Evolutionary conservation across 163 green algal species (phyloP).

Genomic region (Trebouxiophyceae sp.): DNA sequence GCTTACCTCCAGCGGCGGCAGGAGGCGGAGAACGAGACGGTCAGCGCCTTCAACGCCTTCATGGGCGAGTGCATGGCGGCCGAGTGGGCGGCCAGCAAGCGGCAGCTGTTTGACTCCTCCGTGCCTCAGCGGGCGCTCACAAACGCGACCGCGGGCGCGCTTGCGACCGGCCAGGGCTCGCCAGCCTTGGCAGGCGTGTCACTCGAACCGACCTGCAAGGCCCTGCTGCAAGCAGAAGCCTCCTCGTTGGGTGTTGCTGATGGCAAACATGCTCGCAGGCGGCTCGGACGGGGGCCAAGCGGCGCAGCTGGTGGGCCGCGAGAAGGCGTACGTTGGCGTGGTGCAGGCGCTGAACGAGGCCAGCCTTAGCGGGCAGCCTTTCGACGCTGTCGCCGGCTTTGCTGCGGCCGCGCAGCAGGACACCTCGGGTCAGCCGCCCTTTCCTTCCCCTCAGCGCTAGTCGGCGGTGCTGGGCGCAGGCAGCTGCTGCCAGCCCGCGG

Average conservation of each 20-base stretch:
- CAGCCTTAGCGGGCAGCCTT: constrained; percentile 7
- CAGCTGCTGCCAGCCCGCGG: too few relatives aligned
- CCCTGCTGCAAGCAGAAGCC: too few relatives aligned
- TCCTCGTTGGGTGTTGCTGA: too few relatives aligned
- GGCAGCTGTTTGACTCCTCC: constrained; percentile 43
- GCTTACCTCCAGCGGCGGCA: too few relatives aligned
- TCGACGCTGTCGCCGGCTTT: constrained; percentile 25
- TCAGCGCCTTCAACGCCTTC: constrained; percentile 65
- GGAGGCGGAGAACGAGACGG: constrained; percentile 63
- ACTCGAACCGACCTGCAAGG: too few relatives aligned
- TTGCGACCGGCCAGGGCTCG: too few relatives aligned
- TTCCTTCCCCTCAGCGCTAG: not conserved
- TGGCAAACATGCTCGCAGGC: too few relatives aligned
- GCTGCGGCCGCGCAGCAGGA: not conserved
- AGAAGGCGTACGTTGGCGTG: constrained; percentile 55
- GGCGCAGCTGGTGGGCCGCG: constrained; percentile 33
- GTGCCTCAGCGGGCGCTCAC: too few relatives aligned
- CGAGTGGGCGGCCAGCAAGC: constrained; percentile 71
- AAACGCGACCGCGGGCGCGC: too few relatives aligned
- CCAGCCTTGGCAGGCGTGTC: too few relatives aligned
- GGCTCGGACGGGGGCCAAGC: too few relatives aligned
- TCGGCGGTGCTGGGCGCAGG: too few relatives aligned
- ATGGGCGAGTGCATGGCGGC: constrained; percentile 61
- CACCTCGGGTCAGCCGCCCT: not conserved
- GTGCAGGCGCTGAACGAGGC: constrained; percentile 36